Base-by-base conservation (phyloP, 2,329 filamentous ascomycete species). In the Ascochyta pisi region DNA sequence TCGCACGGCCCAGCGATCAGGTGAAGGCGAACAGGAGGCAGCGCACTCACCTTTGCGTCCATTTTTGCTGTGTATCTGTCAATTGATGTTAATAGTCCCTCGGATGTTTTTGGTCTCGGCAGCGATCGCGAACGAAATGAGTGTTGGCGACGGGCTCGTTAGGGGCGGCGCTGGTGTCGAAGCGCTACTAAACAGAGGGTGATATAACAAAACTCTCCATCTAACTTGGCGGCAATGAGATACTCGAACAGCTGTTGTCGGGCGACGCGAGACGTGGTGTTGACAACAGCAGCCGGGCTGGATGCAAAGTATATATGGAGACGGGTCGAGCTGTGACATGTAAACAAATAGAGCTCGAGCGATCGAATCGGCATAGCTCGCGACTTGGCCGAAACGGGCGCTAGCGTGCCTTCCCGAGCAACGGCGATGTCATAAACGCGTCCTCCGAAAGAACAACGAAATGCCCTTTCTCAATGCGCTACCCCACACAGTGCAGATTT, bases 21-120 rank as follows among this genome's bases (percentile, higher is more conserved):
- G 50, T 55, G 48, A 57, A 58, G 37, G 48, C 31, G 19, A 19
- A 22, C 23, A 26, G 22, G 39, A 35, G 38, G 43, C 37, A 31
- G 40, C 35, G 46, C 40, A 50, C 69, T 68, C 72, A 80, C 78
- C 73, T 79, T 79, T 69, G 77, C 77, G 58, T 80, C 77, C 78
- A 79, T 79, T 60, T 19, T 43, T 75, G 67, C 47, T 59, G 50
- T 55, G 53, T 47, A 57, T 50, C 44, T 45, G 56, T 59, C 59
- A 59, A 66, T 67, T 59, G 60, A 64, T 53, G 59, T 54, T 51
- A 31, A 60, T 55, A 56, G 42, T 33, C 42, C 19, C 53, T 43
- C 42, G 37, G 48, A 29, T 41, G 37, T 24, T 42, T 47, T 38
- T 41, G 38, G 44, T 45, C 39, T 38, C 40, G 43, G 39, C 54